Evolutionary conservation across 345 rosid genomes (phyloP).

Genomic region (Hevea brasiliensis): DNA sequence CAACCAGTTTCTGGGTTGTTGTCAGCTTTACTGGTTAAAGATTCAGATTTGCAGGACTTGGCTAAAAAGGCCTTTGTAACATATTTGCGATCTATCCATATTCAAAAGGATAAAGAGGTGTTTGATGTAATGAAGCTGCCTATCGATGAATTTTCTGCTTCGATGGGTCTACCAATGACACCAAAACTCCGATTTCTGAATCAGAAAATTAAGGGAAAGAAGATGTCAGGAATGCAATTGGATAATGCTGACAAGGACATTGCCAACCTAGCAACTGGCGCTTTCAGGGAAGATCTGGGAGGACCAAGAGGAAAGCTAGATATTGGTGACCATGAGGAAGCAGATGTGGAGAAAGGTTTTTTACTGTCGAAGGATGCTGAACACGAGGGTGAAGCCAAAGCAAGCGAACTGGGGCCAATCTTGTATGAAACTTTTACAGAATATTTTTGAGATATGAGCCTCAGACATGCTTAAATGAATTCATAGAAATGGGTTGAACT

Average conservation of each 20-base stretch:
- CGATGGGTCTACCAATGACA: conserved; percentile 87
- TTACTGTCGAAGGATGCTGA: conserved; percentile 38
- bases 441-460: neutral
- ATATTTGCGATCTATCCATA: conserved; percentile 74
- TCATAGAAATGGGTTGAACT: neutral
- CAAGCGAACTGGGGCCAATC: conserved; percentile 32
- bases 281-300: conserved; percentile 20
- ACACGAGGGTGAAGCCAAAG: conserved; percentile 38
- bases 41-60: conserved; percentile 62
- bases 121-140: conserved; percentile 75
- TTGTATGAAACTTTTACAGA: conserved; percentile 43
- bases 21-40: conserved; percentile 67
- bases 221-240: conserved; percentile 33
- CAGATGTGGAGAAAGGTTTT: conserved; percentile 29
- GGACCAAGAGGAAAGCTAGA: conserved; percentile 11
- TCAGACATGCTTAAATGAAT: neutral
- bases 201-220: conserved; percentile 46
- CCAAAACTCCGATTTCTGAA: conserved; percentile 71
- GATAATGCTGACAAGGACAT: conserved; percentile 30
- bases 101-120: conserved; percentile 82
- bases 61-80: conserved; percentile 85
- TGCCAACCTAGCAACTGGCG: conserved; percentile 36
- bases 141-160: conserved; percentile 76
- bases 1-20: conserved; percentile 67
- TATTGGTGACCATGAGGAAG: conserved; percentile 31